Evolutionary conservation across 306 rosid species (phyloP).

Genomic region (Hippophae rhamnoides): DNA sequence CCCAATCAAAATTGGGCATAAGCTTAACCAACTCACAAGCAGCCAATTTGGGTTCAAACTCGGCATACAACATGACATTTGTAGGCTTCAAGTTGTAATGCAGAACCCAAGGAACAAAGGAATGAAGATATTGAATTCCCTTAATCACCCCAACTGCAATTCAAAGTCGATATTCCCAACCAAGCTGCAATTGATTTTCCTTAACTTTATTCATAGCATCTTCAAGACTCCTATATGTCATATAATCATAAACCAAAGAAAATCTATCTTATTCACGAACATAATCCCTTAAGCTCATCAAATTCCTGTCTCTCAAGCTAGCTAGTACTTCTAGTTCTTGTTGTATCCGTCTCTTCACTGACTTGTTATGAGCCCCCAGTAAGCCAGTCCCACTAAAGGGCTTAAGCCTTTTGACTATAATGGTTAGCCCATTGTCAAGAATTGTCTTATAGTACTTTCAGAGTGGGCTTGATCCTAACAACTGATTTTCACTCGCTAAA

Average conservation of each 20-base stretch:
- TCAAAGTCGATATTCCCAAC: constrained; percentile 80
- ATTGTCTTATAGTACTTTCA: constrained; percentile 82
- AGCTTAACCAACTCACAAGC: constrained; percentile 77
- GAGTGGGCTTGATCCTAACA: constrained; percentile 69
- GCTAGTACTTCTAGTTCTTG: constrained; percentile 79
- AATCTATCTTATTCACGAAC: constrained; percentile 62
- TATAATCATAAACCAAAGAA: constrained; percentile 79
- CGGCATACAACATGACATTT: constrained; percentile 77
- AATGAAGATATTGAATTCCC: constrained; percentile 92
- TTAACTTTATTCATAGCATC: constrained; percentile 70
- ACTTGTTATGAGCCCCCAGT: constrained; percentile 41
- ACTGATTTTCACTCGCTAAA: constrained; percentile 49
- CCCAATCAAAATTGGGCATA: constrained; percentile 43
- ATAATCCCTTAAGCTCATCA: constrained; percentile 92
- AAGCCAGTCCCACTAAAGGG: constrained; percentile 34
- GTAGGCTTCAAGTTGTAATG: constrained; percentile 26
- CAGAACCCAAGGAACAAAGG: constrained; percentile 58
- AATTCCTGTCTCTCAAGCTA: constrained; percentile 59
- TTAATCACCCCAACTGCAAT: constrained; percentile 89
- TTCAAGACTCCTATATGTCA: constrained; percentile 67
- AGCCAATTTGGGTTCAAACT: constrained; percentile 77
- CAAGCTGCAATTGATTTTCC: constrained; percentile 49
- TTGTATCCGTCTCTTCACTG: constrained; percentile 65
- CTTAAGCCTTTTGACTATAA: constrained; percentile 73
- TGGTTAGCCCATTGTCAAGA: constrained; percentile 79